Evolutionary conservation across 2,329 filamentous ascomycete genomes (phyloP).

Genomic region (Xylaria sp.): DNA sequence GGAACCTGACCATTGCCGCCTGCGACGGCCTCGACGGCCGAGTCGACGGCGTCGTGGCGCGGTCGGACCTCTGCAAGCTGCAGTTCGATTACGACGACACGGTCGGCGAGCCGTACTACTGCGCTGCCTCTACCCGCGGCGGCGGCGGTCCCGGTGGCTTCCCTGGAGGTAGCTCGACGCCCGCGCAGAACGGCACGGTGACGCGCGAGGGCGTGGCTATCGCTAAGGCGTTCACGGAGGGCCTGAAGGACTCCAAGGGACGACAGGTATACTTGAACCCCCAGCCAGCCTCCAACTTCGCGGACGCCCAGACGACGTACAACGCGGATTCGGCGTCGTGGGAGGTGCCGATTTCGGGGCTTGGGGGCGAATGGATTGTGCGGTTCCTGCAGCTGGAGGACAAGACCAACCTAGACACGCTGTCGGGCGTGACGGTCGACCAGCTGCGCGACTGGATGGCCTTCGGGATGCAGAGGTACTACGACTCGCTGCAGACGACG

Average conservation of each 20-base stretch:
- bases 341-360: conserved; percentile 39
- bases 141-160: conserved; percentile 39
- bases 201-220: conserved; percentile 47
- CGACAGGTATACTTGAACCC: conserved; percentile 51
- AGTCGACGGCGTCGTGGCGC: conserved; percentile 62
- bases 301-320: conserved; percentile 50
- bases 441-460: conserved; percentile 63
- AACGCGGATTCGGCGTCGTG: conserved; percentile 46
- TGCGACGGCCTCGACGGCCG: conserved; percentile 67
- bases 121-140: conserved; percentile 51
- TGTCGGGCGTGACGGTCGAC: conserved; percentile 62
- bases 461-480: conserved; percentile 58
- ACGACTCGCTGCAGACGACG: conserved; percentile 57
- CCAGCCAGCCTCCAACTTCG: conserved; percentile 48
- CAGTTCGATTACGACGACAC: conserved; percentile 55
- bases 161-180: conserved; percentile 29
- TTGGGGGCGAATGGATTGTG: conserved; percentile 49
- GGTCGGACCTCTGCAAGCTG: conserved; percentile 52
- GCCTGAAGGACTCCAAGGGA: conserved; percentile 51
- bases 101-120: conserved; percentile 58
- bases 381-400: conserved; percentile 40
- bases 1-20: conserved; percentile 63
- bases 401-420: conserved; percentile 50
- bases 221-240: conserved; percentile 50
- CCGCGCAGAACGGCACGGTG: conserved; percentile 46